Evolutionary conservation across 805 yeast genomes (phyloP), one percentile per base, ranked within the genome.

Genomic region (Komagataella pseudopastoris): DNA sequence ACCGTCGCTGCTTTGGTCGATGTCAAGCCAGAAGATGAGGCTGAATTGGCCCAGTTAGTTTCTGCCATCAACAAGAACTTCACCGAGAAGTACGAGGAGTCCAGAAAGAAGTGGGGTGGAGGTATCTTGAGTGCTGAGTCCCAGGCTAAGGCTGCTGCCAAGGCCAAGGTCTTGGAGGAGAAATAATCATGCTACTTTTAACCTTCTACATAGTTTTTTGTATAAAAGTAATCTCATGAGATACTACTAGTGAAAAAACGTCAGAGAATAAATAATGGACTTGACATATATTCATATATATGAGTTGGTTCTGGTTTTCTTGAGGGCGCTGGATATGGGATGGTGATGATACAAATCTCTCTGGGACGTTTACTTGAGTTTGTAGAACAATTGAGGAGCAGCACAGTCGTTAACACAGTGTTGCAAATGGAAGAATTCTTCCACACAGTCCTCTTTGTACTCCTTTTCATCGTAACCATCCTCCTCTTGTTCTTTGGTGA

Each of bases 81-180:
- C 76, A 72, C 75, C 65, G 96, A 87, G 71, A 88, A 88, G 77
- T 88, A 84, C 85, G 97, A 91, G 69, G 97, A 93, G 65, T 69
- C 80, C 71, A 91, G 95, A 83, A 89, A 88, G 78, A 96, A 88
- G 85, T 91, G 99, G 99, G 98, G 98, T 81, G 99, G 99, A 81
- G 99, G 99, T 81, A 70, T 88, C 74, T 78, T 93, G 81, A 96
- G 98, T 74, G 77, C 85, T 65, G 93, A 91, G 81, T 88, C 97
- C 68, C 82, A 72, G 68, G 83, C 81, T 60, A 81, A 76, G 75
- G 74, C 50, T 49, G 39, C 39, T 30, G 39, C 39, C n/a, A 30
- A 30, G 39, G 39, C 39, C 39, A 30, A 30, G 39, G 8, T 30
- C 39, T 30, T 30, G 39, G 39, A 30, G 39, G 39, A 30, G 39